Evolutionary conservation across 768 basidiomycete species (phyloP), one percentile per base, ranked within the genome.

Genomic region (Trametes villosa): DNA sequence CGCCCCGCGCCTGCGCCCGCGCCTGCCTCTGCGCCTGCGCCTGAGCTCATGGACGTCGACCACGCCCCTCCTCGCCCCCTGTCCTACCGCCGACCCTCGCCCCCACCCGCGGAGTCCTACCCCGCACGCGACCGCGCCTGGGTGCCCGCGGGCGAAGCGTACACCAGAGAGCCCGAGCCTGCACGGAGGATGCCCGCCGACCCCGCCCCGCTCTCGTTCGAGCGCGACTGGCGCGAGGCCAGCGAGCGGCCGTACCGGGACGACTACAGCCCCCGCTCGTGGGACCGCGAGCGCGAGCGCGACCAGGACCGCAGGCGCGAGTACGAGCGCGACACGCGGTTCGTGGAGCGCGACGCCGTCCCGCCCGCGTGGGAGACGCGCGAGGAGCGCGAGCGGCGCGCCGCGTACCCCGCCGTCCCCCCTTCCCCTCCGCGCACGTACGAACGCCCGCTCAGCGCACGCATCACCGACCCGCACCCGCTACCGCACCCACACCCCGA

Each of bases 361-460:
- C 48, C 46, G 18, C 60, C 51, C 36, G 62, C 50, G 9, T 71
- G 72, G 72, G 70, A 73, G 56, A 70, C 70, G 2, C 69, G 69
- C n/a, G 67, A 72, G 38, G 70, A 71, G 58, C 72, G 70, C 26
- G 72, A 73, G 18, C 68, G 68, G 9, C 57, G 72, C 20, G 56
- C 64, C 18, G 49, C 54, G 30, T 68, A 64, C 27, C 53, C 65
- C 13, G 52, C 36, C 18, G 42, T 52, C 2, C 55, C 49, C 1
- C 48, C 65, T 1, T 18, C 50, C 2, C 52, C 60, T 18, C 24
- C 65, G 11, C 66, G 69, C n/a, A 2, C 66, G 27, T 71, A 64
- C 58, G 71, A 70, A 49, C 68, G 68, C 6, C 66, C 72, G 4
- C 60, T 71, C 49, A 66, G 65, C 58, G 63, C 72, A 8, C 61